Evolutionary conservation across 768 basidiomycete genomes (phyloP).

Genomic region (Dioszegia crocea): DNA sequence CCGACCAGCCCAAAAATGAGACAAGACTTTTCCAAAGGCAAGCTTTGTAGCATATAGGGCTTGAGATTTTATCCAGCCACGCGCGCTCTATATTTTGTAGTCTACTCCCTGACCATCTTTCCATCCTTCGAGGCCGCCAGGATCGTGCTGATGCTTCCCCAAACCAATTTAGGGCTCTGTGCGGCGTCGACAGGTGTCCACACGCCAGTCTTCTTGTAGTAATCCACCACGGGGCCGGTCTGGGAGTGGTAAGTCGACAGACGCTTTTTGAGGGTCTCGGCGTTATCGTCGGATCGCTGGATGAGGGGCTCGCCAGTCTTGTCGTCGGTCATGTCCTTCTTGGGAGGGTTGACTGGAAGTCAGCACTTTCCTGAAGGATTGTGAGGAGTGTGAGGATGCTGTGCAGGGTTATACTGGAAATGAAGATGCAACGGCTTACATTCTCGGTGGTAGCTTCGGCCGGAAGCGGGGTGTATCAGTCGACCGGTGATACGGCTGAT

Average conservation of each 20-base stretch:
- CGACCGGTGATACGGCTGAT: constrained; percentile 97
- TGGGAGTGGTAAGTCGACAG: constrained; percentile 83
- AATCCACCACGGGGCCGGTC: constrained; percentile 91
- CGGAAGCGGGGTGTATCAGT: constrained; percentile 81
- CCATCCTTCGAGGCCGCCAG: constrained; percentile 27
- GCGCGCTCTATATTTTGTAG: neutral
- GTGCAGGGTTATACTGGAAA: too few species aligned
- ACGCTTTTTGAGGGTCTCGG: constrained; percentile 87
- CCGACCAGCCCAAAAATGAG: too few species aligned
- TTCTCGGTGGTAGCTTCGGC: constrained; percentile 89
- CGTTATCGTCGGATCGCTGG: constrained; percentile 96
- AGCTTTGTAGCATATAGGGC: too few species aligned
- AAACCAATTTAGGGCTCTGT: constrained; percentile 85
- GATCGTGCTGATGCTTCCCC: constrained; percentile 54
- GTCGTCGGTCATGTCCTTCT: constrained; percentile 91
- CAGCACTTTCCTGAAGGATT: neutral
- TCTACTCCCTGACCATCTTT: constrained; percentile 20
- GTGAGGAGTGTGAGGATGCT: too few species aligned
- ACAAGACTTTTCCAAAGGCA: too few species aligned
- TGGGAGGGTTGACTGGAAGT: constrained; percentile 72
- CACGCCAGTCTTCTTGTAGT: constrained; percentile 86
- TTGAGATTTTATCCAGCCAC: neutral
- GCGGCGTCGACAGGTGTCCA: constrained; percentile 91
- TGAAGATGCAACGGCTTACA: constrained; percentile 59
- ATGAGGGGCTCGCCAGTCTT: constrained; percentile 91